These are phyloP conservation scores for Xylariaceae sp. DNA, from an alignment of 2,329 filamentous ascomycete genomes.

Conservation along the genomic window DNA sequence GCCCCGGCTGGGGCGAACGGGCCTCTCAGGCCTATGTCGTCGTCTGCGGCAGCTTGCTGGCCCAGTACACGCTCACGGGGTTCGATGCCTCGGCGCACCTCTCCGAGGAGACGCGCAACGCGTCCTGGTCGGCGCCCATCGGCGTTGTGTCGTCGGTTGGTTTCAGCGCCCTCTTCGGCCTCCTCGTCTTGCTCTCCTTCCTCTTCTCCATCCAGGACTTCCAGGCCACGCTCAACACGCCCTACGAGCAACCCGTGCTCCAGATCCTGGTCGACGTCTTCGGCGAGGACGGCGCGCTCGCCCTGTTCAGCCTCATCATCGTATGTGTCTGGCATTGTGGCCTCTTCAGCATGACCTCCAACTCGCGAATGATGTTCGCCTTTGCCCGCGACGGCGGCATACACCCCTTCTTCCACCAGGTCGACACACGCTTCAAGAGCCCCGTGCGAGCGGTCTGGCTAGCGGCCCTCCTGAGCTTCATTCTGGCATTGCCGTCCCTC, in stretches of 20 bases:
- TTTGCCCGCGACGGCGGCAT: slow-evolving; percentile 53
- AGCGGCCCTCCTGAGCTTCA: slow-evolving; percentile 47
- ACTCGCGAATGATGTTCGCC: slow-evolving; percentile 56
- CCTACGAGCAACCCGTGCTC: slow-evolving; percentile 48
- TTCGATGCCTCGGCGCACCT: slow-evolving; percentile 54
- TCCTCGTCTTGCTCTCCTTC: slow-evolving; percentile 45
- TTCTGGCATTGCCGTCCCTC: slow-evolving; percentile 49
- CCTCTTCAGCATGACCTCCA: slow-evolving; percentile 52
- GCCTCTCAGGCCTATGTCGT: slow-evolving; percentile 51
- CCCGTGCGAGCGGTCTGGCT: slow-evolving; percentile 52
- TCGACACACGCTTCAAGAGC: slow-evolving; percentile 43
- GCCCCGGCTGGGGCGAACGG: slow-evolving; percentile 45
- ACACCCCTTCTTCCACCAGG: slow-evolving; percentile 48
- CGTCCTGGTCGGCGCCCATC: slow-evolving; percentile 51
- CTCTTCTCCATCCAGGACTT: slow-evolving; percentile 57
- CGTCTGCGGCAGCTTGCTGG: slow-evolving; percentile 47
- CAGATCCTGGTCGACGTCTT: slow-evolving; percentile 55
- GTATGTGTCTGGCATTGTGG: slow-evolving; percentile 58
- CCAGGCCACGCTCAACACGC: slow-evolving; percentile 38
- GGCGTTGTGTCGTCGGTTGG: slow-evolving; percentile 53
- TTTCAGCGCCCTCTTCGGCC: slow-evolving; percentile 38
- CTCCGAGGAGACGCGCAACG: slow-evolving; percentile 52
- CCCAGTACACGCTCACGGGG: slow-evolving; percentile 43
- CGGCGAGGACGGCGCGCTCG: slow-evolving; percentile 50
- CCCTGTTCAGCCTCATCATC: slow-evolving; percentile 50